These are phyloP conservation scores for Hortaea sp. DNA, from an alignment of 2,329 filamentous ascomycete genomes.

Conservation along the genomic window DNA sequence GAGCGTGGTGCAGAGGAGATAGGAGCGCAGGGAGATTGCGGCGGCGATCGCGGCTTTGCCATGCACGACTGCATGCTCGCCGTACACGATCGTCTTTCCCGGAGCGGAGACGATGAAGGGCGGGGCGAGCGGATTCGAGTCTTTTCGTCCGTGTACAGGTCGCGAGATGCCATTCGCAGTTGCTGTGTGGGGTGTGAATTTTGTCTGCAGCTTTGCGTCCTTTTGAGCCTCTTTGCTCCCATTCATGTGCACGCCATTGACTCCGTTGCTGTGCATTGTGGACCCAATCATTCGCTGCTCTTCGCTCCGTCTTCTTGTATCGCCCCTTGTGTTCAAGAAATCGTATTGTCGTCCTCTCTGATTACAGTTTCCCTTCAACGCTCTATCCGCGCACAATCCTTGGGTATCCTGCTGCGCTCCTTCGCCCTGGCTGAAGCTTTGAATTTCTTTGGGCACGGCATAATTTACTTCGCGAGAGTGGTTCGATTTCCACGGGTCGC, in stretches of 20 bases:
- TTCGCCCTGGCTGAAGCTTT: not conserved
- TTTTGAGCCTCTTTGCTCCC: not conserved
- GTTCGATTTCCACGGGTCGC: not conserved
- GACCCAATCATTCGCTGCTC: not conserved
- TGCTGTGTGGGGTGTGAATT: too few species aligned
- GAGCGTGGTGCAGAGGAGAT: slow-evolving; percentile 87
- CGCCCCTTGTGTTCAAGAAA: not conserved
- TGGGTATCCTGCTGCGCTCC: not conserved
- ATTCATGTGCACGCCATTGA: not conserved
- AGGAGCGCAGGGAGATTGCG: slow-evolving; percentile 87
- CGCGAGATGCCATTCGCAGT: not conserved
- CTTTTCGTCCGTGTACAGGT: not conserved
- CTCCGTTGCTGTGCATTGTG: not conserved
- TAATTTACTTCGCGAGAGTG: not conserved
- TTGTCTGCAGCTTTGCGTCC: not conserved
- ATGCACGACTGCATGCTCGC: slow-evolving; percentile 95
- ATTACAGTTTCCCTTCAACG: not conserved
- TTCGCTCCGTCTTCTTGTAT: not conserved
- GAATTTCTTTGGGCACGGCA: not conserved
- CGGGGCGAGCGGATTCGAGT: slow-evolving; percentile 55
- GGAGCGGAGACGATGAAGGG: slow-evolving; percentile 97
- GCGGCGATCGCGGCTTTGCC: slow-evolving; percentile 94
- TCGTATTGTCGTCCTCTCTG: too few species aligned
- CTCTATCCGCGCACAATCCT: slow-evolving; percentile 2
- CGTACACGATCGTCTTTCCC: slow-evolving; percentile 96